These are phyloP conservation scores for Tuber microsphaerosporum DNA, from an alignment of 495 filamentous ascomycete species.

Conservation along the genomic window DNA sequence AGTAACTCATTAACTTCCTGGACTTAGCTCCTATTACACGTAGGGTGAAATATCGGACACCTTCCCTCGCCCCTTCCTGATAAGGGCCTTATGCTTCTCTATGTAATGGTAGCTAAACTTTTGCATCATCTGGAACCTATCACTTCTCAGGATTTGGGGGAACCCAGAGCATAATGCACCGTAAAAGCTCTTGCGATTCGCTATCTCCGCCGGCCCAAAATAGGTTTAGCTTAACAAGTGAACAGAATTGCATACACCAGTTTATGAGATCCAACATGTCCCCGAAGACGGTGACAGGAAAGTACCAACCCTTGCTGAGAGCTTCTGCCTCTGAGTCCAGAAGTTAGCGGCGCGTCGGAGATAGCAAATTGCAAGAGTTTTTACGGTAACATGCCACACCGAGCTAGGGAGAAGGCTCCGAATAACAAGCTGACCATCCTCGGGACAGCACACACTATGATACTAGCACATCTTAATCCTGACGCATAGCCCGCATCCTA, in stretches of 20 bases:
- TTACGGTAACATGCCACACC: background rate
- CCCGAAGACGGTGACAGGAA: too few species aligned
- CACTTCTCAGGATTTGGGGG: background rate
- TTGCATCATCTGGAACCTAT: background rate
- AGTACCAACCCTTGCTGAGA: too few species aligned
- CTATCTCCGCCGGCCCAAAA: too few species aligned
- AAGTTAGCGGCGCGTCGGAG: too few species aligned
- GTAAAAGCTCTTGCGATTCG: too few species aligned
- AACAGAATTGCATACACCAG: too few species aligned
- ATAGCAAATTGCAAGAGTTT: too few species aligned
- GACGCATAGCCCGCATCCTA: background rate
- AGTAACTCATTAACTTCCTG: background rate
- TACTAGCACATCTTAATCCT: background rate
- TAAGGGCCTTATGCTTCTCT: background rate
- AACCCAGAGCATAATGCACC: background rate
- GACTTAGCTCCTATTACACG: background rate
- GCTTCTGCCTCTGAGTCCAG: too few species aligned
- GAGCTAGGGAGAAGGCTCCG: background rate
- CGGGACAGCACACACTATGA: background rate
- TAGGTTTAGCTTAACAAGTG: too few species aligned
- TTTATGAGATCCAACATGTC: too few species aligned
- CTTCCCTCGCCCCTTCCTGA: background rate
- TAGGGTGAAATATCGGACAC: background rate
- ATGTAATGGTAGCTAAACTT: background rate
- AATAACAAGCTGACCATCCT: background rate